Base-by-base conservation (phyloP, 2,329 filamentous ascomycete species). In the Monilinia fructicola region DNA sequence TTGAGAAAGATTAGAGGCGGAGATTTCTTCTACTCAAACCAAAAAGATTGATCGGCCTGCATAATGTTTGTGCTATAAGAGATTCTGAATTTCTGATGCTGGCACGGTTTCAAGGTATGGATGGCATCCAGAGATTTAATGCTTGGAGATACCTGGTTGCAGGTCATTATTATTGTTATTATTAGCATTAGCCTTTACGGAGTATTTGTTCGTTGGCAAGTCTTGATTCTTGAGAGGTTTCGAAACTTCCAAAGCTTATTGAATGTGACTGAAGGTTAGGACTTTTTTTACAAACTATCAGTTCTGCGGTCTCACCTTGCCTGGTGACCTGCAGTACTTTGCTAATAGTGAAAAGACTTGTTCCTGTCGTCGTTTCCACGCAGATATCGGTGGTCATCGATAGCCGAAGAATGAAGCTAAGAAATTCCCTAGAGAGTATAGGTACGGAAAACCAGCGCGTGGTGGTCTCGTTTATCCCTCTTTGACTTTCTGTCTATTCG, bases 1-100 rank as follows among this genome's bases (percentile, higher is more conserved):
- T 35, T 38, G 35, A 26, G 50, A 42, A 60, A 38, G 42, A 60
- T 35, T 48, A 60, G 23, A 60, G 42, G 56, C 28, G 28, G 21
- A 23, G 21, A 35, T n/a, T 60, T 23, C 26, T 16, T 48, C 21
- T 16, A 35, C 11, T 4, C n/a, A 16, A 14, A 56, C 40, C 11
- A 16, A 23, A 40, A 56, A 28, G 18, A 35, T 26, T 48, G 56
- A 21, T 42, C 12, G 28, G 56, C 42, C 56, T 28, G 40, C 38
- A 18, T 7, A 46, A 21, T 46, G 40, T 46, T n/a, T 59, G 55
- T 59, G 40, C 18, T 46, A 40, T 59, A 26, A 46, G 21, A 35
- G 16, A 10, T 23, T 38, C 23, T 60, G 21, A 35, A 16, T 5
- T 23, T 38, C 23, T 60, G 42, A 48, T 60, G 42, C 56, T 60